A percentile compares a stretch with the other conserved stretches of the same genome.
These are phyloP conservation scores for Psilocybe cubensis DNA, from an alignment of 768 basidiomycete genomes.

Conservation along the genomic window DNA sequence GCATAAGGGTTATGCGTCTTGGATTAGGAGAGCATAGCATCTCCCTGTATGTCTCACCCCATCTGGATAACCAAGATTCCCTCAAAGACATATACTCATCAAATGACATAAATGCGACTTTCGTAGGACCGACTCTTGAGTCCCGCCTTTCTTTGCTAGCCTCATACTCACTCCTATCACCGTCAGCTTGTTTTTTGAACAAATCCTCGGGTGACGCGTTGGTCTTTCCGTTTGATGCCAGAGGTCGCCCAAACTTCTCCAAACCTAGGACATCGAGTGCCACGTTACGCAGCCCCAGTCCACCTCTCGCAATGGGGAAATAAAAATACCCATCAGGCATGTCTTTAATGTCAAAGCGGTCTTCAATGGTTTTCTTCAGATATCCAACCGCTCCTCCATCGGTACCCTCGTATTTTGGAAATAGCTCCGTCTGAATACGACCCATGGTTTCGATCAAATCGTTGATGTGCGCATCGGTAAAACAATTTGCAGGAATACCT, in stretches of 20 bases:
- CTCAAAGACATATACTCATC: conserved; percentile 29
- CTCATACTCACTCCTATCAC: conserved; percentile 29
- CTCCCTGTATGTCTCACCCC: conserved; percentile 25
- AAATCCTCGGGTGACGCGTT: conserved; percentile 16
- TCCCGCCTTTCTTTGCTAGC: conserved; percentile 29
- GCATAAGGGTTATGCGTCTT: conserved; percentile 5
- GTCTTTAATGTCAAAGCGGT: conserved; percentile 35
- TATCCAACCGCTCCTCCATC: conserved; percentile 25
- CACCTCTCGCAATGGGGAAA: conserved; percentile 41
- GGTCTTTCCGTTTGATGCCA: background rate
- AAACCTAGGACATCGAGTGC: conserved; percentile 43
- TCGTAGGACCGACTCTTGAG: background rate
- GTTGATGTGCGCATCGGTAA: conserved; percentile 31
- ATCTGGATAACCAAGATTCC: conserved; percentile 22
- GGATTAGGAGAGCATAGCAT: conserved; percentile 22
- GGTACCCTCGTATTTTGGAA: conserved; percentile 16
- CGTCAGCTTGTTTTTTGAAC: conserved; percentile 22
- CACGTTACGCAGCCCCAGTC: conserved; percentile 41
- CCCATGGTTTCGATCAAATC: conserved; percentile 36
- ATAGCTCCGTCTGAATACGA: conserved; percentile 37
- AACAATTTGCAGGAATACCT: conserved; percentile 34
- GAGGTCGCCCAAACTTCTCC: conserved; percentile 16
- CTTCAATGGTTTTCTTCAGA: conserved; percentile 26
- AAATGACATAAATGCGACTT: conserved; percentile 27
- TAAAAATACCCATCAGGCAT: conserved; percentile 46